phyloP scores from a whole-genome alignment of 345 rosid species.

The Boechera stricta region DNA sequence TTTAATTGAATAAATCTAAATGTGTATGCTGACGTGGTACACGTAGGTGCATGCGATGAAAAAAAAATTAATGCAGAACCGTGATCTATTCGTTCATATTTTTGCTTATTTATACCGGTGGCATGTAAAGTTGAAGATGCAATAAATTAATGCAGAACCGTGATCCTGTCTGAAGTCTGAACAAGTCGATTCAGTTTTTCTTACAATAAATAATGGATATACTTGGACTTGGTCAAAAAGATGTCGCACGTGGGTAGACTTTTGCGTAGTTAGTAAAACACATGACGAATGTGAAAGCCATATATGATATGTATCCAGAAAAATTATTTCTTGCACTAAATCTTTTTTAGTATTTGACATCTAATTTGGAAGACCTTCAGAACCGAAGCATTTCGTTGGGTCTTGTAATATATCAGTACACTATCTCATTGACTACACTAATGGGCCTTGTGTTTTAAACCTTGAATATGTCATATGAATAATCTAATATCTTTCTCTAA shows the following conservation, averaged over 20 bases:
- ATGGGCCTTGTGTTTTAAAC: constrained; percentile 20
- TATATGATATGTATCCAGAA: neutral
- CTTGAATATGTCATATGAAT: neutral
- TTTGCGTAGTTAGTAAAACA: neutral
- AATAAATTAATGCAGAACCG: neutral
- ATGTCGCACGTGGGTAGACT: constrained; percentile 33
- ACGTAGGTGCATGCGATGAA: too few species aligned
- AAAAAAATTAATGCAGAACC: too few species aligned
- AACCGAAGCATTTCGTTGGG: constrained; percentile 3
- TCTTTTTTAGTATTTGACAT: neutral
- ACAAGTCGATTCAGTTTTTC: neutral
- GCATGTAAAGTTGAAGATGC: neutral
- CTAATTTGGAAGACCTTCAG: neutral
- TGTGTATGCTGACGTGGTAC: too few species aligned
- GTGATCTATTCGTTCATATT: too few species aligned
- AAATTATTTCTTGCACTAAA: neutral
- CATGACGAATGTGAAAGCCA: constrained; percentile 9
- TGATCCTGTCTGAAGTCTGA: neutral
- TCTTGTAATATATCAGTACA: neutral
- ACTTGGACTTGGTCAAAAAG: constrained; percentile 1
- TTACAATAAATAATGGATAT: neutral
- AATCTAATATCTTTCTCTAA: neutral
- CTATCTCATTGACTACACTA: neutral
- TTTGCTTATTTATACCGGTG: too few species aligned
- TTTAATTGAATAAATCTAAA: too few species aligned